phyloP scores from a whole-genome alignment of 192 early-diverging fungal genomes.

The Spizellomyces sp. region DNA sequence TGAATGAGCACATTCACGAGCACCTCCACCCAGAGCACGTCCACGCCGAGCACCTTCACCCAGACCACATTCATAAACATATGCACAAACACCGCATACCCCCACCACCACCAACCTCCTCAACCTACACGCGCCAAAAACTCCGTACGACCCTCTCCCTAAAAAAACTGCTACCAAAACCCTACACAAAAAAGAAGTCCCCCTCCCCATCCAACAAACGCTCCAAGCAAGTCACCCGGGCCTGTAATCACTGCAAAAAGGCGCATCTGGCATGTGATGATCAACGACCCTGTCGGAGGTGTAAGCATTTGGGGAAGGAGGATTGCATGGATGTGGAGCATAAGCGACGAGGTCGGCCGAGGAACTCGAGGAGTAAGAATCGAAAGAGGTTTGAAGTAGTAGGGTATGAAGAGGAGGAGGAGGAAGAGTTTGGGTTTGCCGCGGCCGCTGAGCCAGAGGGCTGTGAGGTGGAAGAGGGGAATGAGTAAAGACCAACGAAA shows the following conservation, averaged over 20 bases:
- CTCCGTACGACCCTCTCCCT: background rate
- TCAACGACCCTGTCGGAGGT: conserved; percentile 78
- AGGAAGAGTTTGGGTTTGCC: background rate
- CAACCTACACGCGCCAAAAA: background rate
- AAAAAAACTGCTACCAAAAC: background rate
- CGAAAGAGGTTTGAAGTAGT: background rate
- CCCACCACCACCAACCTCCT: background rate
- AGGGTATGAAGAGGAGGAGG: background rate
- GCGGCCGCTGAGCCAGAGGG: background rate
- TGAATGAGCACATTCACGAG: too few relatives aligned
- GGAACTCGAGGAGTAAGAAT: conserved; percentile 1
- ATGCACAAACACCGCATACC: background rate
- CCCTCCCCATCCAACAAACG: background rate
- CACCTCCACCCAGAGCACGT: too few relatives aligned
- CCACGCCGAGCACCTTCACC: background rate
- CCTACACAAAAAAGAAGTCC: too few relatives aligned
- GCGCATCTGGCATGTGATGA: conserved; percentile 88
- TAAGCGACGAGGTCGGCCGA: conserved; percentile 85
- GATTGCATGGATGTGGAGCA: conserved; percentile 88
- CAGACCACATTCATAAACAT: conserved; percentile 7
- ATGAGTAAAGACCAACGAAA: background rate
- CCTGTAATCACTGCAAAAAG: conserved; percentile 87
- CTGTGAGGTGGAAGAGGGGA: too few relatives aligned
- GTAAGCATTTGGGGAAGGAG: conserved; percentile 69
- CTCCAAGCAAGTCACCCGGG: conserved; percentile 74